These are phyloP conservation scores for Zoysia matrella DNA, from an alignment of 202 grass and related monocot genomes.

Conservation along the genomic window DNA sequence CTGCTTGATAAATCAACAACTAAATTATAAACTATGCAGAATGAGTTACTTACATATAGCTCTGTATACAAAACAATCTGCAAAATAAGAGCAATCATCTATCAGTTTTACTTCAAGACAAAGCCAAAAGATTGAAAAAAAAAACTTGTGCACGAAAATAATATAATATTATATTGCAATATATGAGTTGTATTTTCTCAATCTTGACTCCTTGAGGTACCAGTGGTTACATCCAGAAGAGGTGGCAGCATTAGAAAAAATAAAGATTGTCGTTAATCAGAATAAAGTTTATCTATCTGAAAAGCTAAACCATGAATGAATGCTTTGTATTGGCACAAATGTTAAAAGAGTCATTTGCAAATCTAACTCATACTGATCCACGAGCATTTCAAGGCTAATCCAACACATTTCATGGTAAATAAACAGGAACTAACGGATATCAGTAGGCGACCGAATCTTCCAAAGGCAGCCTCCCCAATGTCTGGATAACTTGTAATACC, in stretches of 20 bases:
- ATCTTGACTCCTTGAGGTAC: not conserved
- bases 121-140: not conserved
- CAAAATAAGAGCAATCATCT: constrained; percentile 48
- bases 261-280: not conserved
- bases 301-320: not conserved
- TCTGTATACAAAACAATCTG: constrained; percentile 91
- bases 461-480: constrained; percentile 94
- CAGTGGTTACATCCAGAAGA: not conserved
- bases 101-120: constrained; percentile 11
- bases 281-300: not conserved
- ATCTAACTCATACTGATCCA: not conserved
- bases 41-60: constrained; percentile 78
- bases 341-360: too few relatives aligned
- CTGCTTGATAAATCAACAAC: constrained; percentile 12
- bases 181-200: not conserved
- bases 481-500: constrained; percentile 85
- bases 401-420: constrained; percentile 22
- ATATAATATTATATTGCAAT: not conserved
- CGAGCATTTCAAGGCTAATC: not conserved
- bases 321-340: not conserved
- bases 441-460: constrained; percentile 75
- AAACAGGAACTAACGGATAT: constrained; percentile 67
- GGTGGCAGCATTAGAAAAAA: not conserved
- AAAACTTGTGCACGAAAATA: not conserved
- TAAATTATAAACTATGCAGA: not conserved